These are phyloP conservation scores for Noccaea bulbosa DNA, from an alignment of 345 rosid species.

Conservation along the genomic window DNA sequence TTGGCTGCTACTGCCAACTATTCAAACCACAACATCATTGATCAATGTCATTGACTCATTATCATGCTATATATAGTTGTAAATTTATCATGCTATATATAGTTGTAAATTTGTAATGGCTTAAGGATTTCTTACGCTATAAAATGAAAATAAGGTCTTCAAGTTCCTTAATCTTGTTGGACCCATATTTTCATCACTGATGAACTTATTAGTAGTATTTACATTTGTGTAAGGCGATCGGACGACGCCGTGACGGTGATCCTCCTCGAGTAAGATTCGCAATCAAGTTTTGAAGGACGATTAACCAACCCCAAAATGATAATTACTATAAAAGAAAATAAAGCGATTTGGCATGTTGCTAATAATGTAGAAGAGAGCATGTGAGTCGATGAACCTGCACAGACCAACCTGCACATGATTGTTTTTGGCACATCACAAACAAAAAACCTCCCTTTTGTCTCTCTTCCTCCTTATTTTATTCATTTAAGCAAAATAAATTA, in stretches of 20 bases:
- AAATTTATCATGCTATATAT: too few relatives aligned
- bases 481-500: neutral
- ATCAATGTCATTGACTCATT: slow-evolving; percentile 1
- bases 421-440: slow-evolving; percentile 27
- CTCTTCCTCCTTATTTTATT: slow-evolving; percentile 28
- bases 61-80: too few relatives aligned
- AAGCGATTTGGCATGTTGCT: slow-evolving; percentile 38
- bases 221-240: slow-evolving; percentile 7
- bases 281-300: slow-evolving; percentile 25
- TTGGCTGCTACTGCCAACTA: slow-evolving; percentile 36
- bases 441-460: slow-evolving; percentile 34
- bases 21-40: neutral
- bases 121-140: neutral
- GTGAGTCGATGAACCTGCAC: slow-evolving; percentile 40
- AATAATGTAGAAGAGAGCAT: slow-evolving; percentile 42
- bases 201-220: too few relatives aligned
- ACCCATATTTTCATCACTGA: neutral
- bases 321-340: neutral
- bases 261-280: slow-evolving; percentile 12
- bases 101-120: neutral
- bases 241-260: slow-evolving; percentile 36
- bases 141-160: neutral
- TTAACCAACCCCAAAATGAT: neutral
- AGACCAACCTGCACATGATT: slow-evolving; percentile 42
- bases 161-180: neutral